phyloP scores from a whole-genome alignment of 177 flowering plant species.

The Tripterygium wilfordii region DNA sequence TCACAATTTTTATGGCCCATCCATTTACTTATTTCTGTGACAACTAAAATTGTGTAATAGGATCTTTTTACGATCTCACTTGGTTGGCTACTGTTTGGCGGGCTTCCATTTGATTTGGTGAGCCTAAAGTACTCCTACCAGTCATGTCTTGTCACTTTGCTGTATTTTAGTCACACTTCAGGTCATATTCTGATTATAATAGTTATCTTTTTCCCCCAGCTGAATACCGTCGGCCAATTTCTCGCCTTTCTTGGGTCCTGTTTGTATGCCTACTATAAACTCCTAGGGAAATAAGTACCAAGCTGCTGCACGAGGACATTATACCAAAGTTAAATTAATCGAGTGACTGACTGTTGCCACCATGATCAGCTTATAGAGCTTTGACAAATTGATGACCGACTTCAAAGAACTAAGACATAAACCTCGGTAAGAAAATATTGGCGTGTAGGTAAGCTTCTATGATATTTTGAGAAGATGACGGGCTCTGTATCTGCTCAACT shows the following conservation, averaged over 20 bases:
- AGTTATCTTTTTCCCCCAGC: conserved; percentile 31
- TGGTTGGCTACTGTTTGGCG: conserved; percentile 84
- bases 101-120: conserved; percentile 83
- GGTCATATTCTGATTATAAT: background rate
- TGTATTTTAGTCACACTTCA: background rate
- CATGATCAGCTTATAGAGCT: background rate
- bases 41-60: conserved; percentile 16
- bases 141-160: background rate
- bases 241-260: conserved; percentile 78
- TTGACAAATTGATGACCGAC: no score
- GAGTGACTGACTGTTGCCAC: conserved; percentile 3
- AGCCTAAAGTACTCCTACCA: conserved; percentile 16
- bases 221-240: conserved; percentile 64
- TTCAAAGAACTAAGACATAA: no score
- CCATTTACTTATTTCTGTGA: background rate
- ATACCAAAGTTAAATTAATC: conserved; percentile 4
- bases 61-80: conserved; percentile 71
- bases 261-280: conserved; percentile 63
- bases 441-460: no score
- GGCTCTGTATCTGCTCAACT: no score
- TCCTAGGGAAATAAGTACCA: conserved; percentile 36
- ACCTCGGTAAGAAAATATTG: no score
- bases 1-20: no score
- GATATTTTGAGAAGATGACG: no score
- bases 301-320: background rate